These are phyloP conservation scores for Umbellularia californica DNA, from an alignment of 164 flowering plant genomes.

Conservation along the genomic window DNA sequence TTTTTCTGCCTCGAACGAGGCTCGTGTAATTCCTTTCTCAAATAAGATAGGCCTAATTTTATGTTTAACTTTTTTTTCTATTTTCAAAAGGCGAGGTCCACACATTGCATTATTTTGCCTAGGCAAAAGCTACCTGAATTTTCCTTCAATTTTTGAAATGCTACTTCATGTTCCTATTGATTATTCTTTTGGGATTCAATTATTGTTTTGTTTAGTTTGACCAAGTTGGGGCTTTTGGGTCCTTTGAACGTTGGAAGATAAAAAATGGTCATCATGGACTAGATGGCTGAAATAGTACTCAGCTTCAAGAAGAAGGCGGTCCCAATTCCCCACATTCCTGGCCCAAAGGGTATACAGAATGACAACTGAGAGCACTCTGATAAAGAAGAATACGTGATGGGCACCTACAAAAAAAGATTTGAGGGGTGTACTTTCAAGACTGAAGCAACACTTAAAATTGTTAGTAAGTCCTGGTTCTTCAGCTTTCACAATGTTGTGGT, in stretches of 20 bases:
- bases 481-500: no score
- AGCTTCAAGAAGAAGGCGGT: slow-evolving; percentile 78
- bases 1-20: no score
- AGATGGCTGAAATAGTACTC: slow-evolving; percentile 96
- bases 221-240: slow-evolving; percentile 89
- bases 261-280: slow-evolving; percentile 99
- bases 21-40: no score
- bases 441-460: no score
- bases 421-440: slow-evolving; percentile 58
- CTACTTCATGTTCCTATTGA: neutral
- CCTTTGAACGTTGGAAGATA: slow-evolving; percentile 98
- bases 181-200: neutral
- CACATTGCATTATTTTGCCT: no score
- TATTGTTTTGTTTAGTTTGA: slow-evolving; percentile 43
- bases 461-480: no score
- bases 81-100: no score
- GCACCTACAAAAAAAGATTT: slow-evolving; percentile 80
- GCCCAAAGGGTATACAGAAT: slow-evolving; percentile 94
- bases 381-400: slow-evolving; percentile 96
- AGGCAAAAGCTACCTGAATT: neutral
- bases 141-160: neutral
- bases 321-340: slow-evolving; percentile 95
- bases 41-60: no score
- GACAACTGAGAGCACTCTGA: slow-evolving; percentile 91
- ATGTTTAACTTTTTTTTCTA: no score